Percentiles rank a stretch among this genome's conserved stretches.
Conservation (phyloP, 2,329 filamentous ascomycete species). For the Elsinoe batatas region DNA sequence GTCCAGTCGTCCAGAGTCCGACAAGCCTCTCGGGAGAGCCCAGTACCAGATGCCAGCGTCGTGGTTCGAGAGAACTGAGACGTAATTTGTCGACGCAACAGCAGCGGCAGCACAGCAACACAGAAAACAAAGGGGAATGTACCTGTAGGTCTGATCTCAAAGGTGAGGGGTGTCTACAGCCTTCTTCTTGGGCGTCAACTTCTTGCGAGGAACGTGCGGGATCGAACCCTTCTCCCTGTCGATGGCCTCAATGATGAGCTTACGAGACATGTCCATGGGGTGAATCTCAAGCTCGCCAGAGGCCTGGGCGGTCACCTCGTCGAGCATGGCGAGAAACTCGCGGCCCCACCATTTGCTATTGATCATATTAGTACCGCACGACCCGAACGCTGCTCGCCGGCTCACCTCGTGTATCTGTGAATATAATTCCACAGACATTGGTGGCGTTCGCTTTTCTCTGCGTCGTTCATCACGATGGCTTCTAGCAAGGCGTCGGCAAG, state of each 20-base stretch:
- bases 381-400: background rate
- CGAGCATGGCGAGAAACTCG: conserved; percentile 80
- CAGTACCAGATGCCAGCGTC: too few relatives aligned
- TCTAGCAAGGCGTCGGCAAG: conserved; percentile 87
- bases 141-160: background rate
- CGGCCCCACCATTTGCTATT: conserved; percentile 84
- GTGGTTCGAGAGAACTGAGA: too few relatives aligned
- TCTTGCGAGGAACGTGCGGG: background rate
- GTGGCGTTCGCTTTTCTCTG: conserved; percentile 78
- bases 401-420: conserved; percentile 82
- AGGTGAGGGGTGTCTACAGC: background rate
- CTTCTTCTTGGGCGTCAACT: background rate
- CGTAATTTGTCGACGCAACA: background rate
- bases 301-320: conserved; percentile 40
- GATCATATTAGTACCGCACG: background rate
- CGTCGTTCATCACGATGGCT: conserved; percentile 90
- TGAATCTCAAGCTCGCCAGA: background rate
- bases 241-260: background rate
- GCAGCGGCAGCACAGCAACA: background rate
- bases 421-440: conserved; percentile 90
- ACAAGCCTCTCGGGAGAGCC: too few relatives aligned
- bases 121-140: background rate
- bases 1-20: too few relatives aligned
- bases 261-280: background rate
- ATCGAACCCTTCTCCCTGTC: background rate